phyloP scores from a whole-genome alignment of 768 basidiomycete species.

The Pleurotus cornucopiae region DNA sequence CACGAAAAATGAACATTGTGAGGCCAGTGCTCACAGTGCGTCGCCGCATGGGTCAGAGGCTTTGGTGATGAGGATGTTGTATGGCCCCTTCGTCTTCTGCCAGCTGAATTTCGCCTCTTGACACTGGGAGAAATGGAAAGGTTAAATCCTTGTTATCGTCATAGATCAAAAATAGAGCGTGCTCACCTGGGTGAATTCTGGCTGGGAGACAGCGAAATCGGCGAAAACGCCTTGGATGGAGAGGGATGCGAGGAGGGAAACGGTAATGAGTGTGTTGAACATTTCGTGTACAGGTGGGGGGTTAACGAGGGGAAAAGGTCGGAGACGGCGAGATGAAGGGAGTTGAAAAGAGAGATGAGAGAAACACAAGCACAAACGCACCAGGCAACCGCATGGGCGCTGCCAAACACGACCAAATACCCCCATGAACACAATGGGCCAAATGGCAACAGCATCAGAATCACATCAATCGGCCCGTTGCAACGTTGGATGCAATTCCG shows the following conservation, averaged over 20 bases:
- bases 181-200: constrained; percentile 49
- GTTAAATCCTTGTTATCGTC: not conserved
- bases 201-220: constrained; percentile 48
- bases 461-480: not conserved
- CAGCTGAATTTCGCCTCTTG: constrained; percentile 45
- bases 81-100: constrained; percentile 42
- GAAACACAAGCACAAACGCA: constrained; percentile 12
- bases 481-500: not conserved
- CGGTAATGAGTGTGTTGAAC: constrained; percentile 76
- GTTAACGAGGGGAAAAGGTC: constrained; percentile 21
- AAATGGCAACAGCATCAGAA: not conserved
- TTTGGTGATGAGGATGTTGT: constrained; percentile 54
- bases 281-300: constrained; percentile 42
- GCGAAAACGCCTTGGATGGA: constrained; percentile 50
- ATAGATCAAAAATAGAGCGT: not conserved
- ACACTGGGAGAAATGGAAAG: constrained; percentile 40
- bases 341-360: constrained; percentile 21
- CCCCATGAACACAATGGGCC: constrained; percentile 1
- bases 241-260: constrained; percentile 62
- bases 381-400: constrained; percentile 6
- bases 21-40: constrained; percentile 43
- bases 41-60: constrained; percentile 54
- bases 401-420: constrained; percentile 14
- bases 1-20: too few species aligned
- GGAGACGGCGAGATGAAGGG: constrained; percentile 21